Evolutionary conservation across 768 basidiomycete species (phyloP), one percentile per base, ranked within the genome.

Genomic region (Mycena rosella): DNA sequence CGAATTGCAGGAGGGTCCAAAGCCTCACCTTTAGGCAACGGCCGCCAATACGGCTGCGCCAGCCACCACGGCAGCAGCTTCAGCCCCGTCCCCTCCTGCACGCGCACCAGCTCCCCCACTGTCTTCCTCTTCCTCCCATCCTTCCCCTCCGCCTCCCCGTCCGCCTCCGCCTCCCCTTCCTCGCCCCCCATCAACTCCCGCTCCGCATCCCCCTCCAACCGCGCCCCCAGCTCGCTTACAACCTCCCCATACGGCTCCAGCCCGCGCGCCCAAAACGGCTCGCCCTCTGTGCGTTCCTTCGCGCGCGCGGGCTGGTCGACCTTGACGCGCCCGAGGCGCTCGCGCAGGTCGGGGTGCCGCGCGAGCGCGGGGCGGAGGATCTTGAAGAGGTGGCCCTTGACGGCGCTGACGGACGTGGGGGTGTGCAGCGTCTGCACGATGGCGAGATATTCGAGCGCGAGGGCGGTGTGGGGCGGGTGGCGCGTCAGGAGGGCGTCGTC

Each of bases 301-400:
- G 26, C 52, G 54, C 68, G 38, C 60, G 73, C 72, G 44, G 72
- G 73, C 3, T 72, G 69, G 32, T 75, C 68, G 5, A 77, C 74
- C 62, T 74, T 77, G 34, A 88, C 78, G 52, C 79, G 82, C 8
- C 94, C 93, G 22, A 98, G 79, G 74, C 81, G 81, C 63, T 94
- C 89, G 45, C 97, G 83, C 65, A 98, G 77, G 74, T 96, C 95
- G 2, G 79, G 83, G 71, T 94, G 89, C 55, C 82, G 76, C 24
- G 74, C 80, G 34, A 98, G 81, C 0, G 90, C 92, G 0, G 95
- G 95, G 0, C 91, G 89, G 80, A 98, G 86, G 36, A 99, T 78
- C 79, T 98, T 95, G 87, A 98, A 99, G 36, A 99, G 76, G 75
- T 99, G 97, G 0, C 94, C 91, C 74, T 97, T 97, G 71, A 98